Percentiles rank a stretch among this genome's conserved stretches.
Evolutionary conservation across 768 basidiomycete species (phyloP).

Genomic region (Strobilomyces dryophilus): DNA sequence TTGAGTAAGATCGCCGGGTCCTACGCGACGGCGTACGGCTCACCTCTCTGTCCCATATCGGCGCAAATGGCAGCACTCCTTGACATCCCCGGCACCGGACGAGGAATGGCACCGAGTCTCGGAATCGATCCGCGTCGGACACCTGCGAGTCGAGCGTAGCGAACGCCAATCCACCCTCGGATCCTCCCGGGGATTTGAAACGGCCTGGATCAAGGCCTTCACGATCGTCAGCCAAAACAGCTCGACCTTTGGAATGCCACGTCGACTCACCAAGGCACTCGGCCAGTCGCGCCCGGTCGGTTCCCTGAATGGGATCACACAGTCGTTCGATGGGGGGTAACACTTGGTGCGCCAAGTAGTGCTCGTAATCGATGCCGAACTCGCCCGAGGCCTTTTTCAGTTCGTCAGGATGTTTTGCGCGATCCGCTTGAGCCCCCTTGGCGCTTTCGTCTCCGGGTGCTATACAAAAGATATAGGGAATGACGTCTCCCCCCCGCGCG

Average conservation of each 20-base stretch:
- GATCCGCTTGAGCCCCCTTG: constrained; percentile 80
- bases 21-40: constrained; percentile 11
- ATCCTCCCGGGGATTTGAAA: constrained; percentile 41
- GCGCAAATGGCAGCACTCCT: constrained; percentile 50
- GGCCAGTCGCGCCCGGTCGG: constrained; percentile 85
- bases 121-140: constrained; percentile 85
- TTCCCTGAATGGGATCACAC: constrained; percentile 95
- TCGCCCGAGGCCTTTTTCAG: constrained; percentile 57
- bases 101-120: constrained; percentile 63
- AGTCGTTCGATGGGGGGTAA: constrained; percentile 92
- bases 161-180: constrained; percentile 60
- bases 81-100: constrained; percentile 78
- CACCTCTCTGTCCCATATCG: constrained; percentile 59
- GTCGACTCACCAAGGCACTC: constrained; percentile 80
- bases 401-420: constrained; percentile 93
- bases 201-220: constrained; percentile 59
- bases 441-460: constrained; percentile 66
- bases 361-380: constrained; percentile 82
- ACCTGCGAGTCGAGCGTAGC: constrained; percentile 84
- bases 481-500: constrained; percentile 86
- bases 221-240: neutral
- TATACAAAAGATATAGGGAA: constrained; percentile 92
- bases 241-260: neutral
- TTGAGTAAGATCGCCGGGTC: neutral
- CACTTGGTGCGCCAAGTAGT: constrained; percentile 88